Base-by-base conservation (phyloP, 179 eudicot genomes). In the Gypsophila paniculata region DNA sequence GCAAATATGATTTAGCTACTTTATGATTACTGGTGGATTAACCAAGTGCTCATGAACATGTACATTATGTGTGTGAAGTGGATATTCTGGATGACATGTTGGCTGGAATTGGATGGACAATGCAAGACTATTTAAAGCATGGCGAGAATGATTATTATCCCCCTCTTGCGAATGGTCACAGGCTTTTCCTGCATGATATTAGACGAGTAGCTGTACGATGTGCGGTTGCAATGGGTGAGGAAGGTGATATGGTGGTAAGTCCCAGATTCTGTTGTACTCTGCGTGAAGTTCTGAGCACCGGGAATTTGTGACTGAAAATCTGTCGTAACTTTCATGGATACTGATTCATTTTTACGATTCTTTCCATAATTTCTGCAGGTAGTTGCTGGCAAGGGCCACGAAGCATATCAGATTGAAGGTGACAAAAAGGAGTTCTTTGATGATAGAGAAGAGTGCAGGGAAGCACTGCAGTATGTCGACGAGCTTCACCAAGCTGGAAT, bases 141-240 rank as follows among this genome's bases (percentile, higher is more conserved):
- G 96, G 96, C 73, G 95, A 90, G 78, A 92, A 94, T 76, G 99
- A 94, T 76, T 94, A 94, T 76, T 92, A 91, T 76, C 99, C 99
- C 34, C 99, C 99, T 68, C 99, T 94, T 79, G 60, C 90, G 62
- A 94, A 91, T 78, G 99, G 97, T 42, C 88, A 94, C 75, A 82
- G 99, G 82, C 85, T 94, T 65, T 94, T 94, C 83, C 75, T 94
- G 79, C 97, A 94, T 80, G 99, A 94, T 79, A 85, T 94, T 38
- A 88, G 99, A 76, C 85, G 94, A 69, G 96, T 92, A 66, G 99
- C 97, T 46, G 99, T 94, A 17, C 92, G 99, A 34, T 84, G 89
- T 75, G 99, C 94, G 36, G 99, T 94, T 71, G 99, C 99, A 59
- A 94, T 94, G 99, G 97, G 96, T 39, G 99, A 94, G 81, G 97